A percentile compares a stretch with the other conserved stretches of the same genome.
Conservation (phyloP, 129 eudicot genomes). For the Solidago caesia region DNA sequence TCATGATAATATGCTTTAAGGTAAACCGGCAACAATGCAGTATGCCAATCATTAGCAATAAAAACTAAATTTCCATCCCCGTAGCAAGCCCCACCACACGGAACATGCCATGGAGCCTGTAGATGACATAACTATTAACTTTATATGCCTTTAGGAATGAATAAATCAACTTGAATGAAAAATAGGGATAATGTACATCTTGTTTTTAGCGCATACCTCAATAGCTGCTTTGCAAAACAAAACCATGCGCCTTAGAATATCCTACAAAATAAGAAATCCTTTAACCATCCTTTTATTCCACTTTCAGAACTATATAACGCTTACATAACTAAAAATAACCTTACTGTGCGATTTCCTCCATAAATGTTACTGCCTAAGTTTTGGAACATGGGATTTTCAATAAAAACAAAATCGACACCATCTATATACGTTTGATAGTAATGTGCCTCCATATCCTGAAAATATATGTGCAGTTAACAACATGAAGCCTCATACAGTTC, state of each 20-base stretch:
- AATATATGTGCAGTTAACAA: slow-evolving; percentile 14
- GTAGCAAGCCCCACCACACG: slow-evolving; percentile 93
- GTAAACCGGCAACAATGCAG: slow-evolving; percentile 92
- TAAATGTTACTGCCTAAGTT: slow-evolving; percentile 74
- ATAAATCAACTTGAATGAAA: not conserved
- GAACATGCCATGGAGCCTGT: slow-evolving; percentile 96
- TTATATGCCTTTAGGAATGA: not conserved
- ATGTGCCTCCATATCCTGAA: slow-evolving; percentile 85
- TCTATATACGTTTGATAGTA: slow-evolving; percentile 90
- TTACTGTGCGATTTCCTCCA: slow-evolving; percentile 82
- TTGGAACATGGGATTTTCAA: slow-evolving; percentile 64
- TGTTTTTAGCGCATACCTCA: slow-evolving; percentile 58
- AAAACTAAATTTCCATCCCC: slow-evolving; percentile 98
- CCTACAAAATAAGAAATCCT: slow-evolving; percentile 44
- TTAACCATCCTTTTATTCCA: not conserved
- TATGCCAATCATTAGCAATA: slow-evolving; percentile 99
- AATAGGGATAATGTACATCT: not conserved
- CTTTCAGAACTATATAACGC: not conserved
- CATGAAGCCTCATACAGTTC: slow-evolving; percentile 18
- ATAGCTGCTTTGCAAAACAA: slow-evolving; percentile 97
- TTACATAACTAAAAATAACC: slow-evolving; percentile 11
- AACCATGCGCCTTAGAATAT: slow-evolving; percentile 85
- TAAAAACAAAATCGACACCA: slow-evolving; percentile 94
- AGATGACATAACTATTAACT: slow-evolving; percentile 13
- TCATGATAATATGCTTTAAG: slow-evolving; percentile 96